Base-by-base conservation (phyloP, 139 green algal species). In the Choricystis sp. region DNA sequence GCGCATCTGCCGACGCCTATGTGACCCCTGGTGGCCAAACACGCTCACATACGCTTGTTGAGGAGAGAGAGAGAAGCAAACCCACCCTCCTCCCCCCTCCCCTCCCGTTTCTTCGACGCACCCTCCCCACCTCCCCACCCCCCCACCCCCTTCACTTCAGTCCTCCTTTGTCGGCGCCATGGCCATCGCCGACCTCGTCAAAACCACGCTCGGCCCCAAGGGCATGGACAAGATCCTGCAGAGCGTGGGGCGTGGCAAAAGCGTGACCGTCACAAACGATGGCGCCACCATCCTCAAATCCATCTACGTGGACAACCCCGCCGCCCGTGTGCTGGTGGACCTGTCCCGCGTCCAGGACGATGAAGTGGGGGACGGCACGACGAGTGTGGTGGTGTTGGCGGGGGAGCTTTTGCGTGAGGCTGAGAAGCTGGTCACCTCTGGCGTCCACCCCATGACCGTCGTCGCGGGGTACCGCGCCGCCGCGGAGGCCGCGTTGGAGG, bases 201-300 rank as follows among this genome's bases (percentile, higher is more conserved):
- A 98, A 69, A 94, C 83, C 0, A 99, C 94, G 4, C 81, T 99
- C 4, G 94, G 94, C 2, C 94, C 94, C 20, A 99, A 99, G 69
- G 94, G 89, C 65, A 96, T 96, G 89, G 94, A 99, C 76, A 99
- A 99, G 69, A 98, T 99, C 62, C 74, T 99, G 65, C 89, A 98
- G 65, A 95, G 83, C 66, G 85, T 95, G 75, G 72, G 80, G n/a
- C 69, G 88, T 0, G 84, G 83, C 2, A 66, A 90, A 26, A 70
- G 89, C 21, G 78, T 98, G 3, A 94, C 86, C 9, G 89, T 99
- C 1, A 99, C 94, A 16, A 99, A 99, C 59, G 94, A 99, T 68
- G 94, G 94, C 16, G 93, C 93, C 56, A 99, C 92, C 40, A 97
- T 99, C 66, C 77, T 99, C 3, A 96, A 98, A 68, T 85, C 83